A percentile compares a stretch with the other conserved stretches of the same genome.
Conservation (phyloP, 805 yeast species). For the Hanseniaspora lindneri region DNA sequence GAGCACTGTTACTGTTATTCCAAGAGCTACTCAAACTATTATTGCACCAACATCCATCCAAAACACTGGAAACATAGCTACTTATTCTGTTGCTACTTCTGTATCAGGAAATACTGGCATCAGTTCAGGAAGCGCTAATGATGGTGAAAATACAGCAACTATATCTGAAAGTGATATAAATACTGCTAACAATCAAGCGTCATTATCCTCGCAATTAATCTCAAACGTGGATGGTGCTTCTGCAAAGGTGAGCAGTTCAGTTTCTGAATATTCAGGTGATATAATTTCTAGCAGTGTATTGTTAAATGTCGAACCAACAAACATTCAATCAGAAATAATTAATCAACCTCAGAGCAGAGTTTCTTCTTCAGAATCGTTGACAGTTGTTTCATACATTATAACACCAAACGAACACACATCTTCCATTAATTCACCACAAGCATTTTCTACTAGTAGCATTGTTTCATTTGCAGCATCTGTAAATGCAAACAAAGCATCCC, state of each 20-base stretch:
- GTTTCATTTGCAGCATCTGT: background rate
- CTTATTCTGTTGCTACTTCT: no score
- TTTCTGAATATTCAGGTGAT: background rate
- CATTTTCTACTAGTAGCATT: no score
- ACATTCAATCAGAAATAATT: background rate
- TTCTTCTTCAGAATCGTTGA: background rate
- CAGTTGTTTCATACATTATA: background rate
- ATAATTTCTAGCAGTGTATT: no score
- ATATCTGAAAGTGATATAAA: no score
- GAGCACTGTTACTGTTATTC: conserved; percentile 10
- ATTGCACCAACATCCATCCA: background rate
- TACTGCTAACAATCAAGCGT: background rate
- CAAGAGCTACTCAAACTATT: background rate
- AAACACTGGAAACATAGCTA: background rate
- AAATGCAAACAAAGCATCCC: background rate
- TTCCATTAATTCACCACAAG: no score
- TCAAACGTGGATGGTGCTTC: no score
- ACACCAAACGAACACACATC: background rate
- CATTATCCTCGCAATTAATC: no score
- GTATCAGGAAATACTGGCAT: background rate
- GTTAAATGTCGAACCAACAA: no score
- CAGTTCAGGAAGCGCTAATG: no score
- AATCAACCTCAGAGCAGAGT: background rate
- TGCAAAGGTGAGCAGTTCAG: no score
- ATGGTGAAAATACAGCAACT: no score